These are phyloP conservation scores for Pseudogymnoascus sp. DNA, from an alignment of 2,329 filamentous ascomycete genomes.

Conservation along the genomic window DNA sequence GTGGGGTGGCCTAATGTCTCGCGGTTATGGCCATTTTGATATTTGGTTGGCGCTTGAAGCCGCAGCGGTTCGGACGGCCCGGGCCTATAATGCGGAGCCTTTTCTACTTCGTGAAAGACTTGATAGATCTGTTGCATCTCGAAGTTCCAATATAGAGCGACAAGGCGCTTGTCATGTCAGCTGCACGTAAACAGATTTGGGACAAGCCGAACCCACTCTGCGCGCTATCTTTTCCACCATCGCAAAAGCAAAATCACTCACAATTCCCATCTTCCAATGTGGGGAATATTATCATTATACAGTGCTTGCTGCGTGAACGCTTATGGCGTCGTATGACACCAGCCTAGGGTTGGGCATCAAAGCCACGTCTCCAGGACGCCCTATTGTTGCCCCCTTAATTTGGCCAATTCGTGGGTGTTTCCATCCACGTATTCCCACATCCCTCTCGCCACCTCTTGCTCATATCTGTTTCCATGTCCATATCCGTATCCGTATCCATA, in stretches of 20 bases:
- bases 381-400: neutral
- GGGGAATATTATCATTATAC: constrained; percentile 6
- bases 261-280: neutral
- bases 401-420: neutral
- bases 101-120: neutral
- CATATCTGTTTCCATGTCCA: neutral
- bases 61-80: neutral
- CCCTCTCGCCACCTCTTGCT: neutral
- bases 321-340: neutral
- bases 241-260: neutral
- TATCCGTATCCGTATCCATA: neutral
- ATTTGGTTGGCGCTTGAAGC: neutral
- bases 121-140: neutral
- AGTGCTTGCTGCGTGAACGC: neutral
- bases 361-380: constrained; percentile 4
- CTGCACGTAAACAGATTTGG: neutral
- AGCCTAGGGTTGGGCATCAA: neutral
- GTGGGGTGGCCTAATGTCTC: neutral
- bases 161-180: neutral
- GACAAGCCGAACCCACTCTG: neutral
- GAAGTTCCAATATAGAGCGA: neutral
- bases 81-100: neutral
- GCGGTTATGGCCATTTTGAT: neutral
- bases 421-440: neutral
- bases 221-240: neutral